A percentile compares a stretch with the other conserved stretches of the same genome.
These are phyloP conservation scores for Rhododendron ferrugineum DNA, from an alignment of 148 eudicot species.

Conservation along the genomic window DNA sequence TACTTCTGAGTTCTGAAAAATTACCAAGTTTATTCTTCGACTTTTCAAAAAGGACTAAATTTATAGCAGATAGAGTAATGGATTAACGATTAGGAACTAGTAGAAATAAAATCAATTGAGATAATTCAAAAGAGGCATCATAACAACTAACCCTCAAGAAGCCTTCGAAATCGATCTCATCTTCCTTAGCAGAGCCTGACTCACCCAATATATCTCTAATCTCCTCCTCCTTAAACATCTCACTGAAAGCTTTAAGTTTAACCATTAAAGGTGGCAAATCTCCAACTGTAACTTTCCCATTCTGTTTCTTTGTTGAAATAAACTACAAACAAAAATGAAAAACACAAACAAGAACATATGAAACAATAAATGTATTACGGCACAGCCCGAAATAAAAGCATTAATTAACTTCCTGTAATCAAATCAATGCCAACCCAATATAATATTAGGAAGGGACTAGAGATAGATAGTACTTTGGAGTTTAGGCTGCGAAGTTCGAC, in stretches of 20 bases:
- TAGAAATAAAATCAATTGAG: not conserved
- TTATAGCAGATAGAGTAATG: not conserved
- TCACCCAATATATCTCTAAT: conserved; percentile 51
- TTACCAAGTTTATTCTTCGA: not conserved
- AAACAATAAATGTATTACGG: not conserved
- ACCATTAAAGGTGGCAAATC: conserved; percentile 72
- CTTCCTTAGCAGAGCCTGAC: conserved; percentile 37
- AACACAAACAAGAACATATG: not conserved
- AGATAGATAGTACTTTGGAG: conserved; percentile 30
- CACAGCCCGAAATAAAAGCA: not conserved
- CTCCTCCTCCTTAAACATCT: conserved; percentile 60
- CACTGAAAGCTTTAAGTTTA: conserved; percentile 54
- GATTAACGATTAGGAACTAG: not conserved
- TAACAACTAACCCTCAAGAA: conserved; percentile 58
- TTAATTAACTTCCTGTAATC: not conserved
- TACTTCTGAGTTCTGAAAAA: not conserved
- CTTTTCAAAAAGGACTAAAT: not conserved
- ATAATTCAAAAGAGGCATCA: not conserved
- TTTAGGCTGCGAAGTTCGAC: conserved; percentile 60
- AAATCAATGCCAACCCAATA: conserved; percentile 1
- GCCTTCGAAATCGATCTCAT: conserved; percentile 67
- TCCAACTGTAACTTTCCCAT: conserved; percentile 66
- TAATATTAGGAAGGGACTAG: not conserved
- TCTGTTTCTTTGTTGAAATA: conserved; percentile 46
- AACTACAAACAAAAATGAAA: conserved; percentile 39